A percentile compares a stretch with the other conserved stretches of the same genome.
phyloP scores from a whole-genome alignment of 345 rosid species.

The Physaria fendleri region DNA sequence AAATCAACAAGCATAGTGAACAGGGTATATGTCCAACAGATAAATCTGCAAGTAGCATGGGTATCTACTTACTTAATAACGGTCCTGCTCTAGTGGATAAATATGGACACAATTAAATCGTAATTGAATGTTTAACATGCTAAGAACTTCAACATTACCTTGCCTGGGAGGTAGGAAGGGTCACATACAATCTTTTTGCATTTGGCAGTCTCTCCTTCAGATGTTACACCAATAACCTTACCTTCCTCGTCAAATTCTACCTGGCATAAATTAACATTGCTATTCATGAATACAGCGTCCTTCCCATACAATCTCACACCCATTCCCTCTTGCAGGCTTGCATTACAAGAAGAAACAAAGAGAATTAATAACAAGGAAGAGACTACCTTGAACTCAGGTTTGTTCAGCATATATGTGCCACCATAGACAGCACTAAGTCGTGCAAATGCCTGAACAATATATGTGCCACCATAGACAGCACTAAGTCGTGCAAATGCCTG shows the following conservation, averaged over 20 bases:
- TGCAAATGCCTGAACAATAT: constrained; percentile 77
- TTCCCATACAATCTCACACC: constrained; percentile 4
- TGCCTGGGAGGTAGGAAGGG: constrained; percentile 70
- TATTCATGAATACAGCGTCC: not conserved
- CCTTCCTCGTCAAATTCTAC: constrained; percentile 77
- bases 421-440: constrained; percentile 96
- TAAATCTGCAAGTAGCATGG: not conserved
- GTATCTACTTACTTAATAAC: not conserved
- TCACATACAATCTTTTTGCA: constrained; percentile 90
- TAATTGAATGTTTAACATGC: not conserved
- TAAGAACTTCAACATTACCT: constrained; percentile 40
- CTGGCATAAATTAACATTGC: constrained; percentile 28
- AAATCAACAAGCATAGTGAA: not conserved
- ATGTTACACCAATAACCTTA: constrained; percentile 74
- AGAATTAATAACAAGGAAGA: not conserved
- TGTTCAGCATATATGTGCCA: constrained; percentile 94
- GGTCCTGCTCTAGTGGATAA: not conserved
- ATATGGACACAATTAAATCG: not conserved
- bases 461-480: too few relatives aligned
- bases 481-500: too few relatives aligned
- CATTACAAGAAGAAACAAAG: constrained; percentile 5
- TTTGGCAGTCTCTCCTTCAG: constrained; percentile 91
- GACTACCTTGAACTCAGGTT: constrained; percentile 93
- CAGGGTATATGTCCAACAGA: not conserved
- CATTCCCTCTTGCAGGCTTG: not conserved